Base-by-base conservation (phyloP, 1,284 basidiomycete species). In the Golubevia sp. region DNA sequence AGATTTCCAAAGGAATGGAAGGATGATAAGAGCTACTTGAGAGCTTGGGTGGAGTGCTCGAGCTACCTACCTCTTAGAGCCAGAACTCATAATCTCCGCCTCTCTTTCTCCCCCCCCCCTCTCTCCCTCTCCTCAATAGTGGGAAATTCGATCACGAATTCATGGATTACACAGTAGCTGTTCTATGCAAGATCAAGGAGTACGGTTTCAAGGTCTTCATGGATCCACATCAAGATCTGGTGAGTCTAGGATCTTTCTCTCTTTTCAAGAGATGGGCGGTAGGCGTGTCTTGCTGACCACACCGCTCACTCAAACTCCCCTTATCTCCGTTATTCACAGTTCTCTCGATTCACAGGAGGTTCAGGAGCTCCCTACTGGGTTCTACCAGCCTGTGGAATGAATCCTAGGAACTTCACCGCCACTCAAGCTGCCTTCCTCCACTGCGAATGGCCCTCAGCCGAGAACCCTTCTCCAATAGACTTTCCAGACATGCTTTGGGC, bases 151-250 rank as follows among this genome's bases (percentile, higher is more conserved):
- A 80, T 52, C 49, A 65, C 34, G 66, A 65, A 15, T 79, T 61
- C 59, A 64, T 80, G 48, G 72, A 77, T 27, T 79, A 80, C 53
- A 71, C 70, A 18, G 73, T 80, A 0, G 62, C 64, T 6, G 77
- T 78, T 7, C 71, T 80, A 13, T 67, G 74, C 56, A 77, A 77
- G 59, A 55, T 74, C 58, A 80, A 79, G 61, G 55, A 70, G 58
- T 75, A 78, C 52, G 76, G 77, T 48, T 80, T 80, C 53, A 58
- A 64, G 0, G 74, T 80, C 34, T 76, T 73, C 49, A 80, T 80
- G 76, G 77, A 80, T 52, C 77, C 77, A 11, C 77, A 80, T 61
- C 77, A 80, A 63, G 77, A 80, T 55, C 65, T 80, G 50, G 64
- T 66, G 49, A 54, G 64, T 55, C 5, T 21, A 8, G 24, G 52